These are phyloP conservation scores for Carex scoparia DNA, from an alignment of 176 grass and related monocot species.

Conservation along the genomic window DNA sequence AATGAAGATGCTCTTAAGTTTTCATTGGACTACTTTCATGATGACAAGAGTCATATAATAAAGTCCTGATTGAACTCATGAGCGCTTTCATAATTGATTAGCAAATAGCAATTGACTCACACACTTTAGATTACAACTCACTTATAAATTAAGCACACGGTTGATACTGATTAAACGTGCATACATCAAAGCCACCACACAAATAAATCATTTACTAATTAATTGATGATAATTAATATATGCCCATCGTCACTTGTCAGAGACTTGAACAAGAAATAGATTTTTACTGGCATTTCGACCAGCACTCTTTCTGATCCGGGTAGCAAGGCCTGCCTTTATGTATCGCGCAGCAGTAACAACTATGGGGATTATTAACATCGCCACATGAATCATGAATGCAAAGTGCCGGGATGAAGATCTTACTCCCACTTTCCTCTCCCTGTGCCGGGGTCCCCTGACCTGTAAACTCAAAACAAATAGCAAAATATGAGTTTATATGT, in stretches of 20 bases:
- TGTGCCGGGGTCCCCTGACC: not conserved
- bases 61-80: not conserved
- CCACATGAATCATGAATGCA: slow-evolving; percentile 5
- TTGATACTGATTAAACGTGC: not conserved
- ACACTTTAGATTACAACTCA: not conserved
- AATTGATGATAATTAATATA: not conserved
- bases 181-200: not conserved
- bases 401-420: slow-evolving; percentile 3
- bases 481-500: not conserved
- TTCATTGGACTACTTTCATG: too few species aligned
- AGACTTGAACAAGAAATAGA: not conserved
- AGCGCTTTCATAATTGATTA: not conserved
- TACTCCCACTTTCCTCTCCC: not conserved
- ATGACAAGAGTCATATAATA: too few species aligned
- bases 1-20: too few species aligned
- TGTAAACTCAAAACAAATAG: not conserved
- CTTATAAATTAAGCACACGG: not conserved
- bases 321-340: not conserved
- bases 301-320: not conserved
- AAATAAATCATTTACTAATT: not conserved
- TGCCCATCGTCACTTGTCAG: not conserved
- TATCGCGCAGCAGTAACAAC: not conserved
- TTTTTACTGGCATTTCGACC: not conserved
- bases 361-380: not conserved
- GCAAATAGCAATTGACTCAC: not conserved